phyloP scores from a whole-genome alignment of 177 flowering plant species.

The Vitis hybrid region DNA sequence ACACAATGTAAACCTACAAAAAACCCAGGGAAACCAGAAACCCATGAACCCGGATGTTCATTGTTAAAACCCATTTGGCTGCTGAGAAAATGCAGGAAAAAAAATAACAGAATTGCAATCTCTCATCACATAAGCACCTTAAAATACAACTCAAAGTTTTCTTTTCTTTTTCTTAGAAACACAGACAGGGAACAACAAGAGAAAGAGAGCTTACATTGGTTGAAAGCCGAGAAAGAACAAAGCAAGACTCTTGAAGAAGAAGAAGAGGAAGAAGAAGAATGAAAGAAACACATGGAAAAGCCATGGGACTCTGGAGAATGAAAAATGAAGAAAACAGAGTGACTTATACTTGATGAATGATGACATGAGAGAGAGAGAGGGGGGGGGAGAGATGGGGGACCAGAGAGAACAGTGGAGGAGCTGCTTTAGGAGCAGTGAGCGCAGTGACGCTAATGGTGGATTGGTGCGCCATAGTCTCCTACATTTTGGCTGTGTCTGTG shows the following conservation, averaged over 20 bases:
- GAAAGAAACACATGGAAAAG: neutral
- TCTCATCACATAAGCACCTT: too few relatives aligned
- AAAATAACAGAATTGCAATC: neutral
- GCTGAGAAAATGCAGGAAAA: neutral
- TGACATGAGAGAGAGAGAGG: neutral
- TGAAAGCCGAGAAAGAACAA: neutral
- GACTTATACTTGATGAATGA: neutral
- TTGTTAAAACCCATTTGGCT: too few relatives aligned
- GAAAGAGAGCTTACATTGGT: constrained; percentile 26
- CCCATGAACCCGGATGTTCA: neutral
- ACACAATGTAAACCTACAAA: constrained; percentile 48
- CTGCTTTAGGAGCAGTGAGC: neutral
- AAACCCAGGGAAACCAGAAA: neutral
- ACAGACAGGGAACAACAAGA: neutral
- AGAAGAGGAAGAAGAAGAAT: neutral
- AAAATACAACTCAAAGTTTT: too few relatives aligned
- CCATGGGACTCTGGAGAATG: constrained; percentile 13
- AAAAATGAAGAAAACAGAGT: neutral
- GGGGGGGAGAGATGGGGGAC: too few relatives aligned
- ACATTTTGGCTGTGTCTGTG: neutral
- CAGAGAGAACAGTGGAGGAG: neutral
- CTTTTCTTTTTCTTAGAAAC: too few relatives aligned
- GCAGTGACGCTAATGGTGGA: neutral
- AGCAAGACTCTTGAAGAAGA: neutral
- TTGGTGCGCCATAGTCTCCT: neutral